A percentile compares a stretch with the other conserved stretches of the same genome.
Evolutionary conservation across 495 filamentous ascomycete genomes (phyloP).

Genomic region (Staphylotrichum longicolle): DNA sequence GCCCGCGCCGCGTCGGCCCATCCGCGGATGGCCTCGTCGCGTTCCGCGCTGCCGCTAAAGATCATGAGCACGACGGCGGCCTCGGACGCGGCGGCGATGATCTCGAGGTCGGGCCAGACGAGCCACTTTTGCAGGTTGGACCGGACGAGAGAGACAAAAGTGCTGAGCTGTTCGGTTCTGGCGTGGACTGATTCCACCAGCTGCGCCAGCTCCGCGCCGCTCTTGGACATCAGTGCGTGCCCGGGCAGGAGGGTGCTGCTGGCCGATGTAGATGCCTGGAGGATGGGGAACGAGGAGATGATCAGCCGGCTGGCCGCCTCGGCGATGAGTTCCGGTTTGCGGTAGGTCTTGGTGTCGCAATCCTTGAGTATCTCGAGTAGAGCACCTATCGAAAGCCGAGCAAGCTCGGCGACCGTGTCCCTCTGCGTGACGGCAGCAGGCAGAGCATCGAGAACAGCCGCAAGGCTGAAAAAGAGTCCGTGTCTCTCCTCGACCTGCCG

Average conservation of each 20-base stretch:
- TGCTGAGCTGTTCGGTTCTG: constrained; percentile 8
- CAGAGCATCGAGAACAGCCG: constrained; percentile 44
- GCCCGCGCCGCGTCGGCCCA: constrained; percentile 41
- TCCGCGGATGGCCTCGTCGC: constrained; percentile 34
- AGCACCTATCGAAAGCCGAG: constrained; percentile 17
- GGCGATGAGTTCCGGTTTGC: constrained; percentile 67
- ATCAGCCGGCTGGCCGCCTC: constrained; percentile 63
- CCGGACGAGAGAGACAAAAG: constrained; percentile 28
- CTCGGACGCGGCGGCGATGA: constrained; percentile 42
- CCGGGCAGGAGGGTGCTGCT: constrained; percentile 24
- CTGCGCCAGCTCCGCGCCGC: constrained; percentile 18
- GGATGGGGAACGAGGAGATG: constrained; percentile 40
- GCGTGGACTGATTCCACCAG: constrained; percentile 20
- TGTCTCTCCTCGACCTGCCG: constrained; percentile 67
- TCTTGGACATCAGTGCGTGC: constrained; percentile 19
- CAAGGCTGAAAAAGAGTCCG: constrained; percentile 63
- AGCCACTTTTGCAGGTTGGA: constrained; percentile 41
- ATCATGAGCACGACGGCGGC: constrained; percentile 43
- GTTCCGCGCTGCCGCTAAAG: constrained; percentile 31
- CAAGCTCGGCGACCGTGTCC: constrained; percentile 18
- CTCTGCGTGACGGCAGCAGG: constrained; percentile 19
- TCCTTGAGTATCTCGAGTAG: constrained; percentile 38
- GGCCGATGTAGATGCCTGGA: constrained; percentile 31
- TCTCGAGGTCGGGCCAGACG: constrained; percentile 41
- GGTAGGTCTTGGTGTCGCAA: constrained; percentile 41